These are phyloP conservation scores for Entomophthora muscae DNA, from an alignment of 371 early-diverging fungal genomes.

Conservation along the genomic window DNA sequence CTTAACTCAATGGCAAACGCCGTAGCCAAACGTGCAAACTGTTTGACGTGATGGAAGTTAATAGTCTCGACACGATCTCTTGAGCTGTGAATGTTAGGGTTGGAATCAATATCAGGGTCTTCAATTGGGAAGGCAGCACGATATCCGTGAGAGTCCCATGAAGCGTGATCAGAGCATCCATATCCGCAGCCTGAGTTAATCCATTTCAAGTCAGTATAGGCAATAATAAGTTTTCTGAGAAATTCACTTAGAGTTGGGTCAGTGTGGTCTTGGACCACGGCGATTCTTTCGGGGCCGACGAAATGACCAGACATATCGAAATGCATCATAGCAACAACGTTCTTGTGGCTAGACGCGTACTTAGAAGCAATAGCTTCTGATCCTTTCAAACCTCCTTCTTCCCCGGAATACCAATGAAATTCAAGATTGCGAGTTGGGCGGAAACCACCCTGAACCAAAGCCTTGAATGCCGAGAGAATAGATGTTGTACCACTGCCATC, in stretches of 20 bases:
- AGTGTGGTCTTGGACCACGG: conserved; percentile 67
- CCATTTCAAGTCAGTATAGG: conserved; percentile 9
- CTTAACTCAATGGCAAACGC: conserved; percentile 8
- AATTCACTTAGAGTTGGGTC: conserved; percentile 48
- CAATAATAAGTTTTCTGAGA: conserved; percentile 9
- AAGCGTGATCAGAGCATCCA: conserved; percentile 64
- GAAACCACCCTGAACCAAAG: conserved; percentile 45
- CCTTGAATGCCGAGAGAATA: conserved; percentile 65
- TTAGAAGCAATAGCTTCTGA: conserved; percentile 61
- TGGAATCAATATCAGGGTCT: conserved; percentile 12
- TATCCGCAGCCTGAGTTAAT: conserved; percentile 13
- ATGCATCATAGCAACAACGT: conserved; percentile 61
- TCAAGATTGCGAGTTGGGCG: conserved; percentile 68
- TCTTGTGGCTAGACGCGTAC: conserved; percentile 37
- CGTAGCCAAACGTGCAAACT: conserved; percentile 3
- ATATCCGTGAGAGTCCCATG: conserved; percentile 72
- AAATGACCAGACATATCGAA: conserved; percentile 72
- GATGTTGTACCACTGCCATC: conserved; percentile 82
- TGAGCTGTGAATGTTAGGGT: conserved; percentile 49
- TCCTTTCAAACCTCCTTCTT: conserved; percentile 81
- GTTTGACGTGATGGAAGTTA: conserved; percentile 55
- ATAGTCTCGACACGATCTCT: conserved; percentile 50
- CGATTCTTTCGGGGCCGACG: conserved; percentile 43
- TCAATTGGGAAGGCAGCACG: conserved; percentile 78
- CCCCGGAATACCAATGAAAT: conserved; percentile 90